Evolutionary conservation across 352 stramenopile genomes (phyloP), one percentile per base, ranked within the genome.

Genomic region (Phytophthora constricta): DNA sequence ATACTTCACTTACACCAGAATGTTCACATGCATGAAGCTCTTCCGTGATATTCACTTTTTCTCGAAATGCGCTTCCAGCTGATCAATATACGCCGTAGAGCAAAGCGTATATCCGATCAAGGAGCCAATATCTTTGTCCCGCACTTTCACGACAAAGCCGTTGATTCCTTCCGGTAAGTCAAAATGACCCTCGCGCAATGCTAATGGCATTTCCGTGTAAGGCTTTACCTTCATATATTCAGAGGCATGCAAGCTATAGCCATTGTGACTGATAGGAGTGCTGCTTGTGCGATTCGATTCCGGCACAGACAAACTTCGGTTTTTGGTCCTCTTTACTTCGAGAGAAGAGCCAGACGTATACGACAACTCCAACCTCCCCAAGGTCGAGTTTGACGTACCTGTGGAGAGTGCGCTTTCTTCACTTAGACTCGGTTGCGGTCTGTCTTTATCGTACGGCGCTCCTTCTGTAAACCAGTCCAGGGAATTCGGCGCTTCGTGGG

Each of bases 91-190:
- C 46, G 76, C 76, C 20, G 77, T 70, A 0, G 85, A 95, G 46
- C 82, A 90, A 19, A 96, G 76, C 23, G 86, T 90, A 47, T 92
- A 96, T 23, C 76, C 86, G 25, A 96, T 94, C 9, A 96, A 56
- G 8, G 88, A 92, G 11, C 88, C 86, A 34, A 95, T 70, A 28
- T 96, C 88, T 41, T 92, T 88, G 51, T 95, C 86, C 50, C 92
- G 78, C 22, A 94, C 80, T 31, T 88, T 83, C n/a, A 95, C 84
- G 13, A 91, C 82, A 42, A 87, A 92, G 28, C 81, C 84, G 58
- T 93, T 92, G 17, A 95, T 70, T 19, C 88, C 83, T 10, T 76
- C 69, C 0, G 84, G 86, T 1, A 95, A 70, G 37, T 95, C 85
- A 47, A 93, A 83, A 53, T 95, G 85, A 2, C 86, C 86, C 20